Evolutionary conservation across 2,329 filamentous ascomycete species (phyloP), one percentile per base, ranked within the genome.

Genomic region (Xylariaceae sp.): DNA sequence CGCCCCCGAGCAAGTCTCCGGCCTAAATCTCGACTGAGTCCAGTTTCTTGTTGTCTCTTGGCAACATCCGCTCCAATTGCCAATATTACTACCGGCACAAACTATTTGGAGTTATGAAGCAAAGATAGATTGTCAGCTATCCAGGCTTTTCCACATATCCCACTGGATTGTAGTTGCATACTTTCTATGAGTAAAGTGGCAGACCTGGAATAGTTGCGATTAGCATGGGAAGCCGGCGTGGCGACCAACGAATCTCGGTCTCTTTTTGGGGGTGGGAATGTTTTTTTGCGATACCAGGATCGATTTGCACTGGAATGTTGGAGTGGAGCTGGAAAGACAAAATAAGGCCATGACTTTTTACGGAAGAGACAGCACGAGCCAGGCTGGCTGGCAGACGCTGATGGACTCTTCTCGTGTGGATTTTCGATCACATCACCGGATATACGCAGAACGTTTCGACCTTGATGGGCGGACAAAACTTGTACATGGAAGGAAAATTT

Each of bases 1-100:
- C 71, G 41, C 74, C 76, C 37, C 71, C 70, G 24, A 79, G 64
- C 72, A 81, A 81, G 66, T 81, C 76, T 32, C 76, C 78, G 31
- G 76, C 76, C 41, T 81, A 76, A 67, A 53, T 6, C 6, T 6
- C 11, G 22, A 26, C 11, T 6, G 11, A 6, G 22, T 26, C 11
- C 22, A 11, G 22, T 26, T 6, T 11, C 22, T 11, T 11, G 22
- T 26, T 26, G 6, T 6, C 22, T 6, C 22, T 26, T 11, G 22
- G 44, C 42, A 34, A 28, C 40, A 40, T 48, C 34, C 37, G 38
- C 35, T 43, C 35, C 42, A 40, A 38, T 39, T 52, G 51, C 55
- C 46, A 52, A 48, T 58, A 53, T 49, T 57, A 53, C 49, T 57
- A 54, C 54, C 47, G 51, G 44, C 49, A 57, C 59, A 60, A 64